phyloP scores from a whole-genome alignment of 805 yeast genomes.

The Metschnikowia anglica region DNA sequence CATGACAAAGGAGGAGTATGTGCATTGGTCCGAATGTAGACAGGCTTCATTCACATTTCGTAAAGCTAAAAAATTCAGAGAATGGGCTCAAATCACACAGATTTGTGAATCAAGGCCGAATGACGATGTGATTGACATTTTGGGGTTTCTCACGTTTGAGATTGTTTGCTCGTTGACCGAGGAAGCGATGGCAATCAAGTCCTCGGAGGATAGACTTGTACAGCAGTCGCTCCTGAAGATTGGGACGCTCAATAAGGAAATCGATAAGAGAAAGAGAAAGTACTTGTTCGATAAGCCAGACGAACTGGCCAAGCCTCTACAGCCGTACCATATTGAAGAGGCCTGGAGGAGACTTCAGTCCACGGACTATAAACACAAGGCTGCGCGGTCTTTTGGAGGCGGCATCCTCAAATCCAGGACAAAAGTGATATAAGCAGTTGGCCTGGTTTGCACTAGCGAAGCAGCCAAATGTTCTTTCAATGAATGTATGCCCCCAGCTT shows the following conservation, averaged over 20 bases:
- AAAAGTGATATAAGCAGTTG: conserved; percentile 51
- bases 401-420: conserved; percentile 57
- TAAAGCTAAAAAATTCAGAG: conserved; percentile 90
- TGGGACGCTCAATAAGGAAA: conserved; percentile 23
- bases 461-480: background rate
- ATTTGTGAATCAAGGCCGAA: conserved; percentile 88
- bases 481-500: background rate
- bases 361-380: conserved; percentile 53
- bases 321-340: conserved; percentile 79
- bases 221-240: conserved; percentile 24
- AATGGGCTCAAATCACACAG: conserved; percentile 89
- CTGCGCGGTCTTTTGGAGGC: conserved; percentile 70
- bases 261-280: conserved; percentile 42
- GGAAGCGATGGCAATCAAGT: conserved; percentile 79
- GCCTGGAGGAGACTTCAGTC: conserved; percentile 83
- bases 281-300: conserved; percentile 86
- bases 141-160: conserved; percentile 94
- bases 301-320: conserved; percentile 72
- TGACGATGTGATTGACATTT: conserved; percentile 93
- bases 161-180: conserved; percentile 94
- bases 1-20: conserved; percentile 97
- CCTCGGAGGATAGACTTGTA: conserved; percentile 54
- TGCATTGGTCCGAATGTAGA: conserved; percentile 98
- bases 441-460: no score
- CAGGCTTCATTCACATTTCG: conserved; percentile 96